Percentiles rank a stretch among this genome's conserved stretches.
Conservation (phyloP, 2,329 filamentous ascomycete genomes). For the Sphaerulina musiva region DNA sequence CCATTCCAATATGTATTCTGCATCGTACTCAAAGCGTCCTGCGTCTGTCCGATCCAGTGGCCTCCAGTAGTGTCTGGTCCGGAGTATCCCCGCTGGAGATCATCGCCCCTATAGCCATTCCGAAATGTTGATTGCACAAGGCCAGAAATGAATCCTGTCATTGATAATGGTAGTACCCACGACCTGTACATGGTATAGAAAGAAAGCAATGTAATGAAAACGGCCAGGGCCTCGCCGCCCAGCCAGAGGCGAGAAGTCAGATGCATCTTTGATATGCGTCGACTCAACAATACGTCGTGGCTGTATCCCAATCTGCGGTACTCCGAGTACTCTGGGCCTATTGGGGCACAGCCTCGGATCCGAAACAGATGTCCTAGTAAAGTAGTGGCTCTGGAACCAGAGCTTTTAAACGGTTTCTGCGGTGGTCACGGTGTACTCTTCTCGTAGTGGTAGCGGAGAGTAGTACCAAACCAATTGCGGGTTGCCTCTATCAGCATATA, state of each 20-base stretch:
- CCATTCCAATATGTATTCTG: constrained; percentile 31
- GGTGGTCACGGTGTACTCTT: not conserved
- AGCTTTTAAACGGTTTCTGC: not conserved
- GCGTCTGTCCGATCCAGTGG: constrained; percentile 27
- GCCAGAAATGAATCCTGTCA: not conserved
- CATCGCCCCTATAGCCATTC: constrained; percentile 8
- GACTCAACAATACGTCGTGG: not conserved
- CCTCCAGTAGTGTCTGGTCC: constrained; percentile 12
- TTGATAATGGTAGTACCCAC: constrained; percentile 5
- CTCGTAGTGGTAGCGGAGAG: too few species aligned
- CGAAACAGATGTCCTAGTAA: not conserved
- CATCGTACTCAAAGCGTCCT: constrained; percentile 26
- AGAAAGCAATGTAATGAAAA: constrained; percentile 9
- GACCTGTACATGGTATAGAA: constrained; percentile 12
- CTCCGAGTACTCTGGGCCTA: constrained; percentile 1
- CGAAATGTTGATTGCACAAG: constrained; percentile 13
- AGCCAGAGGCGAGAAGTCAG: not conserved
- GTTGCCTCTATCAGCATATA: not conserved
- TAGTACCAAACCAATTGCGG: not conserved
- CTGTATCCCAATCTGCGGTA: not conserved
- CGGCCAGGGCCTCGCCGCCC: not conserved
- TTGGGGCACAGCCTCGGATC: constrained; percentile 3
- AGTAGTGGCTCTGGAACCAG: not conserved
- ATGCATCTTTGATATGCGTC: not conserved
- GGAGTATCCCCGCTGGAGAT: constrained; percentile 18